Percentiles rank a stretch among this genome's conserved stretches.
Conservation (phyloP, 805 yeast species). For the Suhomyces emberorum region DNA sequence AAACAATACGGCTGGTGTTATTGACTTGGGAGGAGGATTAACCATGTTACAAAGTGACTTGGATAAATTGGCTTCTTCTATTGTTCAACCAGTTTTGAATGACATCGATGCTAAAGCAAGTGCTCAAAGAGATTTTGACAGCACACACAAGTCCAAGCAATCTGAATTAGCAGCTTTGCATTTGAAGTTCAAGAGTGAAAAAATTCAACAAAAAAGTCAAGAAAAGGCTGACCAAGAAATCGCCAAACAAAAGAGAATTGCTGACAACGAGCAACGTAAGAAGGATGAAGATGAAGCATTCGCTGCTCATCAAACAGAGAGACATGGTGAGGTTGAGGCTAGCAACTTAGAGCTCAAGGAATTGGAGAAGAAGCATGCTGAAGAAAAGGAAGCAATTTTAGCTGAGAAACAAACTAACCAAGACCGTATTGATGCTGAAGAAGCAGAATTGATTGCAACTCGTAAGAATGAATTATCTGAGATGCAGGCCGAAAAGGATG, state of each 20-base stretch:
- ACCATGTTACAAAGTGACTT: slow-evolving; percentile 72
- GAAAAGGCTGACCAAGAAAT: slow-evolving; percentile 33
- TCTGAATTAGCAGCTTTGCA: slow-evolving; percentile 34
- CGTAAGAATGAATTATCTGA: slow-evolving; percentile 46
- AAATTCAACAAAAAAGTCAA: slow-evolving; percentile 25
- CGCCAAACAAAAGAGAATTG: slow-evolving; percentile 34
- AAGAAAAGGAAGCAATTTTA: slow-evolving; percentile 40
- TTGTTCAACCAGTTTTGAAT: slow-evolving; percentile 78
- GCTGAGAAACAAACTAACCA: slow-evolving; percentile 47
- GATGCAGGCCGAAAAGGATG: slow-evolving; percentile 53
- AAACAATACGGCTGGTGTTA: slow-evolving; percentile 47
- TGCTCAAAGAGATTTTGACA: slow-evolving; percentile 57
- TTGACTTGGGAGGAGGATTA: slow-evolving; percentile 87
- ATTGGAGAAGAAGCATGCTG: slow-evolving; percentile 38
- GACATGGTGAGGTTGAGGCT: slow-evolving; percentile 28
- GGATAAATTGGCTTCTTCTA: slow-evolving; percentile 70
- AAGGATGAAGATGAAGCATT: slow-evolving; percentile 26
- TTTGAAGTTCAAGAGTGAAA: slow-evolving; percentile 28
- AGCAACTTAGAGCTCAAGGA: slow-evolving; percentile 29
- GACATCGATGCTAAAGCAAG: slow-evolving; percentile 70
- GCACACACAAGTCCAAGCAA: slow-evolving; percentile 29
- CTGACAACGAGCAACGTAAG: slow-evolving; percentile 31
- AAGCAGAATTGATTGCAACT: slow-evolving; percentile 40
- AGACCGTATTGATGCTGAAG: slow-evolving; percentile 42
- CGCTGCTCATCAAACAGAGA: slow-evolving; percentile 26